Conservation (phyloP, 192 early-diverging fungal species). For the Backusella luteola region DNA sequence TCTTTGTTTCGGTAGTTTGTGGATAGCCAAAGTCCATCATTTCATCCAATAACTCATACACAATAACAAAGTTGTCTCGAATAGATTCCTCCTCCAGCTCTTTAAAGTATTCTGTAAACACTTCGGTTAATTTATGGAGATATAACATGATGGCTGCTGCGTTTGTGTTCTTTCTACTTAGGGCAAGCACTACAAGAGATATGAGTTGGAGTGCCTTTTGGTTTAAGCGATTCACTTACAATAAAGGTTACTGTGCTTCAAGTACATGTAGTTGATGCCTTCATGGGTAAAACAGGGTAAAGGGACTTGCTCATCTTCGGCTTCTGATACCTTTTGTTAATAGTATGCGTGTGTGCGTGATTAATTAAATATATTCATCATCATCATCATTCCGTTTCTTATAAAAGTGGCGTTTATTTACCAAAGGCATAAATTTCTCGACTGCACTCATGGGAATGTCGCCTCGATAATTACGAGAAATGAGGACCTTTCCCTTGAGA, state of each 20-base stretch:
- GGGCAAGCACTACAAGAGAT: constrained; percentile 66
- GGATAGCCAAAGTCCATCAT: constrained; percentile 94
- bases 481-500: constrained; percentile 98
- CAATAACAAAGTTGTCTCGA: constrained; percentile 89
- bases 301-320: constrained; percentile 89
- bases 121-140: constrained; percentile 89
- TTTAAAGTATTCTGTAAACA: constrained; percentile 94
- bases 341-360: background rate
- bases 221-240: constrained; percentile 46
- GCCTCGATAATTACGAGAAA: constrained; percentile 96
- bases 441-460: constrained; percentile 96
- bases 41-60: constrained; percentile 88
- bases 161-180: constrained; percentile 97
- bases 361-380: background rate
- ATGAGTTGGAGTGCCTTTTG: too few species aligned
- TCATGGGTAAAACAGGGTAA: constrained; percentile 93
- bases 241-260: constrained; percentile 94
- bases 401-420: constrained; percentile 28
- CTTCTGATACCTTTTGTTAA: constrained; percentile 55
- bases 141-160: constrained; percentile 94
- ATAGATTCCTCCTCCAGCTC: constrained; percentile 89
- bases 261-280: constrained; percentile 93
- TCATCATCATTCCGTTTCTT: background rate
- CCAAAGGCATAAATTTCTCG: constrained; percentile 97
- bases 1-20: constrained; percentile 87